These are phyloP conservation scores for Blastocystis sp. DNA, from an alignment of 352 stramenopile genomes.

Conservation along the genomic window DNA sequence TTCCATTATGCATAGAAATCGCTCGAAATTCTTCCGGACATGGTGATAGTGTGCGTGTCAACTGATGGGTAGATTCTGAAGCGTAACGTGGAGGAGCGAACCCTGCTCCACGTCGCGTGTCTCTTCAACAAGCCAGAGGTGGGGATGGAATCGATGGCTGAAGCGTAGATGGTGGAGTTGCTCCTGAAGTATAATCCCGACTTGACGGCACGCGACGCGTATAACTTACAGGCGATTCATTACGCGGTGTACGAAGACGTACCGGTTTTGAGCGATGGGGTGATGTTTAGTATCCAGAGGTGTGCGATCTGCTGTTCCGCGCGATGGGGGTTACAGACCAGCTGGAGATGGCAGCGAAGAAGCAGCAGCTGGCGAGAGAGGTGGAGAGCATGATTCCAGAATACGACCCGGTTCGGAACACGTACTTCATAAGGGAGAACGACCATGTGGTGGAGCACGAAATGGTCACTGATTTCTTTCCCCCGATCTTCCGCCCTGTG, in stretches of 20 bases:
- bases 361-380: conserved; percentile 34
- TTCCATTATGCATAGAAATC: conserved; percentile 26
- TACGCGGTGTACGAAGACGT: conserved; percentile 35
- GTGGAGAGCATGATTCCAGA: conserved; percentile 16
- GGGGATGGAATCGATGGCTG: not conserved
- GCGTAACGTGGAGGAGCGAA: conserved; percentile 35
- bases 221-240: conserved; percentile 33
- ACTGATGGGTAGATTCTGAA: conserved; percentile 9
- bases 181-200: conserved; percentile 36
- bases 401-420: conserved; percentile 32
- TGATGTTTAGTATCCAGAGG: not conserved
- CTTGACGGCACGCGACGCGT: conserved; percentile 8
- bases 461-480: not conserved
- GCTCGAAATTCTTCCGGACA: not conserved
- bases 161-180: conserved; percentile 18
- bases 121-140: conserved; percentile 32
- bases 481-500: not conserved
- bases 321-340: conserved; percentile 2
- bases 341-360: not conserved
- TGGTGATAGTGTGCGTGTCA: not conserved
- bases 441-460: not conserved
- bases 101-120: conserved; percentile 39
- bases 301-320: not conserved
- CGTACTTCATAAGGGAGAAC: not conserved
- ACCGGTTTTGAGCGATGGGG: too few relatives aligned